A percentile compares a stretch with the other conserved stretches of the same genome.
These are phyloP conservation scores for Helianthus tuberosus DNA, from an alignment of 129 eudicot genomes.

Conservation along the genomic window DNA sequence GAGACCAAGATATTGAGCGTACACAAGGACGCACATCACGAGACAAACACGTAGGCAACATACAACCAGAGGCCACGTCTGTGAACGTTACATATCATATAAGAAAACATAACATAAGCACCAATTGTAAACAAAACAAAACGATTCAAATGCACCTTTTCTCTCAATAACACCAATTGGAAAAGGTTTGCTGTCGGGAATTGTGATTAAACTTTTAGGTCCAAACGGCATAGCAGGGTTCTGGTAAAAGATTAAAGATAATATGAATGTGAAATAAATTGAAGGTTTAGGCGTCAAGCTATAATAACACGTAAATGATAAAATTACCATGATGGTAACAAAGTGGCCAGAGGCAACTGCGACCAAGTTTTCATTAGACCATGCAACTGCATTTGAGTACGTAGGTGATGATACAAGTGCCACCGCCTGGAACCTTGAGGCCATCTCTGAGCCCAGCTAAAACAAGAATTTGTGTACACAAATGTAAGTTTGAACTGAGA, in stretches of 20 bases:
- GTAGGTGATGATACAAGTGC: conserved; percentile 67
- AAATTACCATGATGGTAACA: conserved; percentile 71
- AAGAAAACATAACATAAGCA: not conserved
- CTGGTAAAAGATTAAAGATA: conserved; percentile 30
- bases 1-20: conserved; percentile 92
- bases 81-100: conserved; percentile 23
- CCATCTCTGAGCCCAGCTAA: conserved; percentile 29
- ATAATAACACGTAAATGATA: not conserved
- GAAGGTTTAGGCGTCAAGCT: not conserved
- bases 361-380: conserved; percentile 87
- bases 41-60: conserved; percentile 60
- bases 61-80: conserved; percentile 62
- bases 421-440: conserved; percentile 71
- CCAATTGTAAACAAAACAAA: not conserved
- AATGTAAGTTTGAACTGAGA: not conserved
- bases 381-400: conserved; percentile 75
- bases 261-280: not conserved
- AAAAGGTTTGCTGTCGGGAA: conserved; percentile 55
- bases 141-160: conserved; percentile 39
- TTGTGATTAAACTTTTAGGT: conserved; percentile 73
- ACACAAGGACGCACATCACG: conserved; percentile 72
- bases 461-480: not conserved
- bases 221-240: conserved; percentile 67
- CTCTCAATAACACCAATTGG: conserved; percentile 62
- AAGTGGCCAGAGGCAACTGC: conserved; percentile 80